phyloP scores from a whole-genome alignment of 1,284 basidiomycete species.

The Exobasidium cylindrosporum region DNA sequence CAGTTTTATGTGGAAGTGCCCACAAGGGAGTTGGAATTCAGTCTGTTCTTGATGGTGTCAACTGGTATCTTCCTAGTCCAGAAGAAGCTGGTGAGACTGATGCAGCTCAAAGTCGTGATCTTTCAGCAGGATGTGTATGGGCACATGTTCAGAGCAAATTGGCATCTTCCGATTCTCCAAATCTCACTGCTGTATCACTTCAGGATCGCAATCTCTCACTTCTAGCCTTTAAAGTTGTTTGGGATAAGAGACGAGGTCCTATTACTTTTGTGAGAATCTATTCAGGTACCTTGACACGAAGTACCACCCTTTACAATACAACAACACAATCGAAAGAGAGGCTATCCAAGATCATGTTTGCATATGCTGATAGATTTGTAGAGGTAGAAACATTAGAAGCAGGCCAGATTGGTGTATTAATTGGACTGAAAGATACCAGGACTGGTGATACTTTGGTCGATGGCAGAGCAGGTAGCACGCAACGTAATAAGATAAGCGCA shows the following conservation, averaged over 20 bases:
- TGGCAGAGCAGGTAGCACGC: background rate
- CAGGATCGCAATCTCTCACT: slow-evolving; percentile 21
- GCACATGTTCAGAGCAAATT: background rate
- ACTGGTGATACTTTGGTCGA: slow-evolving; percentile 76
- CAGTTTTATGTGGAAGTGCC: slow-evolving; percentile 79
- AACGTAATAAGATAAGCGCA: background rate
- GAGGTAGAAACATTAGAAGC: slow-evolving; percentile 78
- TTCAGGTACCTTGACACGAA: slow-evolving; percentile 67
- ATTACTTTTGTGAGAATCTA: slow-evolving; percentile 88
- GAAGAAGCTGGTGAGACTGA: slow-evolving; percentile 40
- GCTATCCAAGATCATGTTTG: slow-evolving; percentile 71
- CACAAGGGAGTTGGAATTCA: slow-evolving; percentile 77
- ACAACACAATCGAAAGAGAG: slow-evolving; percentile 70
- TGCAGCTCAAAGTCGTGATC: background rate
- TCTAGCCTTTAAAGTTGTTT: slow-evolving; percentile 83
- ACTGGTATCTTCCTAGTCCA: slow-evolving; percentile 75
- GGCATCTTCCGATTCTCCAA: slow-evolving; percentile 55
- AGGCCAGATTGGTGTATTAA: slow-evolving; percentile 78
- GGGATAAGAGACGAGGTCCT: slow-evolving; percentile 79
- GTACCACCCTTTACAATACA: slow-evolving; percentile 68
- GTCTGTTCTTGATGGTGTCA: slow-evolving; percentile 74
- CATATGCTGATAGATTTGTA: slow-evolving; percentile 74
- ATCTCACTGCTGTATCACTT: slow-evolving; percentile 20
- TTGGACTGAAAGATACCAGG: slow-evolving; percentile 76
- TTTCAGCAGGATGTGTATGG: background rate